These are phyloP conservation scores for Colletotrichum navitas DNA, from an alignment of 2,329 filamentous ascomycete genomes.

Conservation along the genomic window DNA sequence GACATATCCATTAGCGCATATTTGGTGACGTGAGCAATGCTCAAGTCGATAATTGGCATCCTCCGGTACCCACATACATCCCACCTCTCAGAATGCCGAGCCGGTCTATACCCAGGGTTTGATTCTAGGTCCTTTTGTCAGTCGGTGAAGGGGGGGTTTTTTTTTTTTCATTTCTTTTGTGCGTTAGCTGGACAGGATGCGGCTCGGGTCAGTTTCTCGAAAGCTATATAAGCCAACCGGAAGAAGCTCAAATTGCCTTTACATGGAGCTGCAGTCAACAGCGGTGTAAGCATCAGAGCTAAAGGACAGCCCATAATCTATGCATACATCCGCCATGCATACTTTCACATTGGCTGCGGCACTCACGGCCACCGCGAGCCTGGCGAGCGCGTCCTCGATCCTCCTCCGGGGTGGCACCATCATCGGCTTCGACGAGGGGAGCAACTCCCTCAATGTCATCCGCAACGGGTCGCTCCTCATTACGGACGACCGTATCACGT, in stretches of 20 bases:
- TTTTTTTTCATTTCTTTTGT: background rate
- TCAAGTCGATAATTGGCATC: background rate
- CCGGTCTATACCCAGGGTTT: background rate
- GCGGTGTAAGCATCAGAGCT: background rate
- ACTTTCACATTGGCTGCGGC: constrained; percentile 14
- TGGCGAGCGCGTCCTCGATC: constrained; percentile 42
- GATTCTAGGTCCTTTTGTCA: constrained; percentile 6
- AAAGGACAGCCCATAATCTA: too few species aligned
- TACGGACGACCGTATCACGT: constrained; percentile 53
- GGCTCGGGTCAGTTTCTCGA: background rate
- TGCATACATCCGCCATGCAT: constrained; percentile 15
- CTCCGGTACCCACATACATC: background rate
- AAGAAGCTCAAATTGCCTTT: too few species aligned
- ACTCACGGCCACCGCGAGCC: constrained; percentile 3
- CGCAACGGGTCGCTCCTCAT: constrained; percentile 57
- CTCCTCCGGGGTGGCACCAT: constrained; percentile 55
- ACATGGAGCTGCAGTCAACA: background rate
- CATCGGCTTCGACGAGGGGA: constrained; percentile 54
- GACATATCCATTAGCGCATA: background rate
- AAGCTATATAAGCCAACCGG: constrained; percentile 9
- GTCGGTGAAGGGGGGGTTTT: background rate
- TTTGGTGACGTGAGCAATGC: background rate
- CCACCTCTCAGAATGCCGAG: constrained; percentile 12
- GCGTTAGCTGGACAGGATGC: background rate
- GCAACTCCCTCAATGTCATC: constrained; percentile 52